phyloP scores from a whole-genome alignment of 2,329 filamentous ascomycete genomes.

The Cercospora janseana region DNA sequence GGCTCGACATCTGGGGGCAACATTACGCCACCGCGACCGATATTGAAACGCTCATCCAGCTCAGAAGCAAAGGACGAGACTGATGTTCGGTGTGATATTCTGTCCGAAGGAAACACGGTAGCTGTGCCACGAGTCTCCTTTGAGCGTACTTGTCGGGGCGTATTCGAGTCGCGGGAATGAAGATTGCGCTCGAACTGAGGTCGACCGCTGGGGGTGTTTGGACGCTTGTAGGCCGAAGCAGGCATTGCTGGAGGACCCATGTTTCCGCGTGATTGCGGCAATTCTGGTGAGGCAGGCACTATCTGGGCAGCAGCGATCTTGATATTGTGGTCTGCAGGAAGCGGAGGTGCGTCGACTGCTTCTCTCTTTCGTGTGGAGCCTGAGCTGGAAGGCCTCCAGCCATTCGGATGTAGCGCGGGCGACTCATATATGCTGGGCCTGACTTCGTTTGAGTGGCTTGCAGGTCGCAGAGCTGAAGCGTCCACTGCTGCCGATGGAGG shows the following conservation, averaged over 20 bases:
- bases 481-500: no score
- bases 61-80: slow-evolving; percentile 95
- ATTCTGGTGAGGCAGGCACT: slow-evolving; percentile 39
- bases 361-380: slow-evolving; percentile 60
- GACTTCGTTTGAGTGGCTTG: slow-evolving; percentile 11
- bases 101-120: slow-evolving; percentile 17
- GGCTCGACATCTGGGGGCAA: slow-evolving; percentile 63
- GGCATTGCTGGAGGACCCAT: slow-evolving; percentile 88
- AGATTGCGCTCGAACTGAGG: slow-evolving; percentile 20
- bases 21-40: slow-evolving; percentile 54
- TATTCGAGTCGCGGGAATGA: slow-evolving; percentile 50
- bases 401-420: slow-evolving; percentile 20
- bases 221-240: slow-evolving; percentile 65
- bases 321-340: slow-evolving; percentile 79
- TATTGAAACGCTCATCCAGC: slow-evolving; percentile 85
- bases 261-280: slow-evolving; percentile 39
- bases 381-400: slow-evolving; percentile 66
- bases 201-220: slow-evolving; percentile 32
- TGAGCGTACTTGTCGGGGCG: slow-evolving; percentile 53
- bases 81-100: slow-evolving; percentile 66
- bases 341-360: slow-evolving; percentile 54
- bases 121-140: slow-evolving; percentile 39
- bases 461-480: slow-evolving; percentile 10
- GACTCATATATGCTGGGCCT: slow-evolving; percentile 26
- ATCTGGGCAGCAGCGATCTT: slow-evolving; percentile 76